Base-by-base conservation (phyloP, 2,329 filamentous ascomycete genomes). In the Sporothrix humicola region DNA sequence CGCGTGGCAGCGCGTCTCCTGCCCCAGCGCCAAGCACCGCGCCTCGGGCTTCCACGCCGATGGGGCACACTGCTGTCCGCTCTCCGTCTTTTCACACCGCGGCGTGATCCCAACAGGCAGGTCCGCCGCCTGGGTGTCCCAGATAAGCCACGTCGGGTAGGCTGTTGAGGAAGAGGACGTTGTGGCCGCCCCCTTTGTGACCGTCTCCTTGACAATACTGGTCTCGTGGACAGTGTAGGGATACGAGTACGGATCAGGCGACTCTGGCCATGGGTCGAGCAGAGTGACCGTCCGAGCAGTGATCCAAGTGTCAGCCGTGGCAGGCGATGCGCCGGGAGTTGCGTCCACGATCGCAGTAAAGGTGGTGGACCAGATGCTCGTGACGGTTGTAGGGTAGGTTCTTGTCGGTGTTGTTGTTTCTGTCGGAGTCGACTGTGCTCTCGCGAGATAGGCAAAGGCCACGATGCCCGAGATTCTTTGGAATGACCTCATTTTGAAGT, bases 211-310 rank as follows among this genome's bases (percentile, higher is more conserved):
- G 42, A 58, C 52, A 26, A 71, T 63, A 13, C 56, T 63, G 3
- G 69, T 71, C 56, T 71, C 54, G 5, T 20, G 44, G n/a, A 71
- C 37, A 9, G 44, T 71, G 56, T 63, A 52, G 23, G 69, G 69
- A 15, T 50, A 71, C 37, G 8, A 15, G n/a, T 46, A 46, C 23
- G 69, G 69, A 20, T 71, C 69, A 12, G 69, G 69, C 12, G 69
- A 63, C 5, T 42, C 69, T 7, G 69, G 54, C 69, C 69, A 71
- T 5, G 69, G 69, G 42, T 71, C 56, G 9, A 56, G 54, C 2
- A 56, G 54, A 3, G 54, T 56, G 54, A 56, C 20, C 1, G 54
- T 56, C 20, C 54, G 20, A 7, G 8, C 20, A 10, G 54, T 56
- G 10, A 56, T 12, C 9, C n/a, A 23, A 2, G n/a, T 26, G 9